Conservation (phyloP, 1,284 basidiomycete genomes). For the Leccinum pseudoinsigne region DNA sequence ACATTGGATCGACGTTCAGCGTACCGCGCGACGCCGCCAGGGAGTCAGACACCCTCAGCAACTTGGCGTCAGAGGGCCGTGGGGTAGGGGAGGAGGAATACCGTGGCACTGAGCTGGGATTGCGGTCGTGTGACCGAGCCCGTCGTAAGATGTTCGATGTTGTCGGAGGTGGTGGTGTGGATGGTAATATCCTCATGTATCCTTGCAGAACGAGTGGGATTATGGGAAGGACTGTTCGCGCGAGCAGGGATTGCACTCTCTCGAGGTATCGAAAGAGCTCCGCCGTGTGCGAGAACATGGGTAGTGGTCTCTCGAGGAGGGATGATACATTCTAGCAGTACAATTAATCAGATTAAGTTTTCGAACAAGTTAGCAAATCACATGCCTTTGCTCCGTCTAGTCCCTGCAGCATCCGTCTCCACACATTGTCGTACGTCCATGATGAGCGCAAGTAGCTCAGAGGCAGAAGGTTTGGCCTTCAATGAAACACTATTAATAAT, state of each 20-base stretch:
- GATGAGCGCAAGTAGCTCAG: slow-evolving; percentile 69
- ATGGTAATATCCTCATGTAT: neutral
- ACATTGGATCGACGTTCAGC: slow-evolving; percentile 41
- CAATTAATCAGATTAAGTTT: neutral
- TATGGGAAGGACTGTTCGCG: slow-evolving; percentile 1
- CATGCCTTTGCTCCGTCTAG: slow-evolving; percentile 39
- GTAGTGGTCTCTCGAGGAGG: slow-evolving; percentile 67
- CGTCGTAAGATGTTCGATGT: neutral
- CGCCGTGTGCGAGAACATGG: slow-evolving; percentile 68
- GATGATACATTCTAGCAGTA: slow-evolving; percentile 62
- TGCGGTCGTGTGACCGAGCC: slow-evolving; percentile 10
- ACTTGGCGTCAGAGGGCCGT: slow-evolving; percentile 45
- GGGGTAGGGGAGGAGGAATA: slow-evolving; percentile 11
- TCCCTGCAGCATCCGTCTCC: slow-evolving; percentile 69
- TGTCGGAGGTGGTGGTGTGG: neutral
- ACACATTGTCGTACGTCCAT: slow-evolving; percentile 71
- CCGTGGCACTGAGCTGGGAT: slow-evolving; percentile 22
- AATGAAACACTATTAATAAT: slow-evolving; percentile 61
- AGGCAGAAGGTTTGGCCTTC: slow-evolving; percentile 66
- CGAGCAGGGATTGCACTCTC: slow-evolving; percentile 2
- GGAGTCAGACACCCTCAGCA: slow-evolving; percentile 35
- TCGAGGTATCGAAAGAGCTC: slow-evolving; percentile 39
- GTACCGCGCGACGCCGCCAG: slow-evolving; percentile 26
- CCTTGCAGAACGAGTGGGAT: slow-evolving; percentile 5
- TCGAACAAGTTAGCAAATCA: neutral